Percentiles rank a stretch among this genome's conserved stretches.
These are phyloP conservation scores for Diplotaxis tenuifolia DNA, from an alignment of 345 rosid genomes.

Conservation along the genomic window DNA sequence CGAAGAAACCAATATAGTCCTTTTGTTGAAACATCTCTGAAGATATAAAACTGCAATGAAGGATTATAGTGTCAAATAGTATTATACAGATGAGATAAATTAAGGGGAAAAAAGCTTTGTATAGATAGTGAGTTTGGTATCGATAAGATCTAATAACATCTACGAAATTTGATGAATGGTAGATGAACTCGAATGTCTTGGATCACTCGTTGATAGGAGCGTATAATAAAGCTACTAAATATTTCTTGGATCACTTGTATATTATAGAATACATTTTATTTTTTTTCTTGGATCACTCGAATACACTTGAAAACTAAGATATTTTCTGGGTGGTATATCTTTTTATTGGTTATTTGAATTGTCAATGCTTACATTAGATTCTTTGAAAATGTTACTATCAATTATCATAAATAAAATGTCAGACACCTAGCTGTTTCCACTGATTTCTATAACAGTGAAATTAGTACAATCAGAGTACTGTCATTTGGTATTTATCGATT, in stretches of 20 bases:
- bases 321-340: background rate
- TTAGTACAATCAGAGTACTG: background rate
- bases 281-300: constrained; percentile 34
- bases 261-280: background rate
- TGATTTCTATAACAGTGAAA: background rate
- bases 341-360: background rate
- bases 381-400: background rate
- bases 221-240: background rate
- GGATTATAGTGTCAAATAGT: constrained; percentile 49
- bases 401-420: background rate
- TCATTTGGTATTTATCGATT: background rate
- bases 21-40: background rate
- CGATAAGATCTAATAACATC: constrained; percentile 78
- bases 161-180: constrained; percentile 40
- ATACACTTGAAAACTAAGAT: constrained; percentile 7
- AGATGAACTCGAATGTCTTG: constrained; percentile 14
- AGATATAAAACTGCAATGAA: background rate
- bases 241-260: constrained; percentile 20
- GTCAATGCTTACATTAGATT: background rate
- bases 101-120: constrained; percentile 33
- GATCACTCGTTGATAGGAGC: constrained; percentile 14
- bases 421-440: background rate
- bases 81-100: constrained; percentile 65
- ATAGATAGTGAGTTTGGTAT: constrained; percentile 50
- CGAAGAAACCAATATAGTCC: background rate